These are phyloP conservation scores for Dendrocalamus sinicus DNA, from an alignment of 176 grass and related monocot genomes.

Conservation along the genomic window DNA sequence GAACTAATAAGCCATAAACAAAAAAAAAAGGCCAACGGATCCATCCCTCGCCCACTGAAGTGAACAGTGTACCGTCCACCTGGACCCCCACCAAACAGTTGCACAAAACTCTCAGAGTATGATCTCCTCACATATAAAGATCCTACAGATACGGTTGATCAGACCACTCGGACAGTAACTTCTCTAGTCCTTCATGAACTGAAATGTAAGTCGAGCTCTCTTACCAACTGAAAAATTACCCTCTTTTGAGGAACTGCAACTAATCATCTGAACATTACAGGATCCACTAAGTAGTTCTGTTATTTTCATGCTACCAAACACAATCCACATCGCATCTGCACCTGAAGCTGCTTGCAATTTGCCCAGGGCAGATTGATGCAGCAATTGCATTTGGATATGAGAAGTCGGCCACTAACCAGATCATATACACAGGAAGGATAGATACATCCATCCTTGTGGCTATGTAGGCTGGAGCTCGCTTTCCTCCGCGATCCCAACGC, in stretches of 20 bases:
- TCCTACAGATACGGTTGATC: too few species aligned
- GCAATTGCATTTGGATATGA: background rate
- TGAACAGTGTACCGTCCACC: background rate
- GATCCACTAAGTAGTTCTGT: background rate
- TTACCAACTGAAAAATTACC: background rate
- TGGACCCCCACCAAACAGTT: background rate
- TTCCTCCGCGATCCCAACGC: background rate
- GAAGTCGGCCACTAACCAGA: background rate
- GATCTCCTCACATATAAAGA: background rate
- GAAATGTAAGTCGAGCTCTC: too few species aligned
- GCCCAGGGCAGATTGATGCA: background rate
- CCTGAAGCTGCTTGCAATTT: background rate
- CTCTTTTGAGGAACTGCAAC: background rate
- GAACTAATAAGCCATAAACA: too few species aligned
- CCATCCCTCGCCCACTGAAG: background rate
- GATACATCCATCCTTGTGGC: constrained; percentile 9
- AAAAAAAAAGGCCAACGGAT: background rate
- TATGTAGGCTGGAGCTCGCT: constrained; percentile 26
- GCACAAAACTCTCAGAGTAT: background rate
- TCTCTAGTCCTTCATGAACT: too few species aligned
- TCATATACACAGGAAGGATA: background rate
- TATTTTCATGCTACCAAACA: constrained; percentile 33
- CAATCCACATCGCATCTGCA: constrained; percentile 29
- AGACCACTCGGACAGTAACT: too few species aligned
- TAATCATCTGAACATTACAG: background rate